Conservation (phyloP, 257 asterid species). For the Lycium ferocissimum region DNA sequence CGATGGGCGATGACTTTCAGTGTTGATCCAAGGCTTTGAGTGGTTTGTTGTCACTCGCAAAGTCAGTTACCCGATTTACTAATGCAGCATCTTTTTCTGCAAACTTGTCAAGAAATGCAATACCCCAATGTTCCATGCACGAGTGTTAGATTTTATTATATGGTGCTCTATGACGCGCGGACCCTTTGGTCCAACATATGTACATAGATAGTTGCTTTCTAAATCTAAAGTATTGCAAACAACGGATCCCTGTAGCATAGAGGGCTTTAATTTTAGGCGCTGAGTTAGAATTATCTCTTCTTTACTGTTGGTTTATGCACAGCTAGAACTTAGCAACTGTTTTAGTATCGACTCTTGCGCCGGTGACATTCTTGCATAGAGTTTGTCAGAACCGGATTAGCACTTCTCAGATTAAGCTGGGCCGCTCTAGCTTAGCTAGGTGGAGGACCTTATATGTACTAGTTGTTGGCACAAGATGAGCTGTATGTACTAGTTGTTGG, state of each 20-base stretch:
- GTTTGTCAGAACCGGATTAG: not conserved
- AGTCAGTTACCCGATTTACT: constrained; percentile 42
- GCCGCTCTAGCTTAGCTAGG: not conserved
- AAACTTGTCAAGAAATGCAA: constrained; percentile 38
- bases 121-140: constrained; percentile 41
- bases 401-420: not conserved
- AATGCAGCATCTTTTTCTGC: constrained; percentile 26
- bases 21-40: constrained; percentile 72
- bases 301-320: not conserved
- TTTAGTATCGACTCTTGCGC: not conserved
- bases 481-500: not conserved
- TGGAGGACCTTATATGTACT: not conserved
- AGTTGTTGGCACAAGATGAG: not conserved
- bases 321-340: not conserved
- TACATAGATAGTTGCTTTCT: not conserved
- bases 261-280: not conserved
- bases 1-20: constrained; percentile 44
- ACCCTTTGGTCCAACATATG: not conserved
- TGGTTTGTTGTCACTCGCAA: constrained; percentile 56
- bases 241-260: not conserved
- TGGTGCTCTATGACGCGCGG: not conserved
- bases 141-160: constrained; percentile 38
- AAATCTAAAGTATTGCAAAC: not conserved
- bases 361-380: not conserved
- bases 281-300: not conserved